Base-by-base conservation (phyloP, 2,329 filamentous ascomycete species). In the Aureobasidium pullulans region DNA sequence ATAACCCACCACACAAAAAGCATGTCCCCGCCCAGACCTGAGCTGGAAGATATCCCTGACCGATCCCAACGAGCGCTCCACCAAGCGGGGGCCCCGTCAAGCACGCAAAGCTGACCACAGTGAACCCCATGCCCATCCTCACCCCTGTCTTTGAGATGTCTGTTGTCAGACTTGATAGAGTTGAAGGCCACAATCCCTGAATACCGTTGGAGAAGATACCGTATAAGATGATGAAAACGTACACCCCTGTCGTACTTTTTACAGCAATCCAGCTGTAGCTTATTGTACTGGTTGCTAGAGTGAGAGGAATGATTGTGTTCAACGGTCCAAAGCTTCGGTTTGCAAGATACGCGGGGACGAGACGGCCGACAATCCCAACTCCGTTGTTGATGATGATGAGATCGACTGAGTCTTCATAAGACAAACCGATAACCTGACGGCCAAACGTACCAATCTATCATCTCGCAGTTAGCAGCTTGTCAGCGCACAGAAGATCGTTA, bases 311-410 rank as follows among this genome's bases (percentile, higher is more conserved):
- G 19, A 83, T 74, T 1, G 77, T 75, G 64, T 85, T 85, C 48
- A 84, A 72, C 0, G 80, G 76, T 0, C 84, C 83, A 4, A 81
- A 70, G 6, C 70, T 75, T 11, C 32, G 28, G 67, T 85, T 81
- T 0, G 82, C 82, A 6, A 85, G 64, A 61, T 76, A 77, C 11
- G 77, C 79, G 0, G 79, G 77, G 1, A 84, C 63, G 1, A 83
- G 69, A 0, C 84, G 81, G 15, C 78, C 76, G 0, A 81, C 68
- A 3, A 85, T 75, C 1, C 83, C 82, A 15, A 83, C 72, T 9
- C 76, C 81, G 62, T 85, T 84, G n/a, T 79, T 75, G 19, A 85
- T 76, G 47, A 86, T 72, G 2, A 86, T 74, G 3, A 86, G 71
- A 32, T 76, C 77, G 61, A 84, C 77, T 2, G 80, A 79, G 6